These are phyloP conservation scores for Clonostachys rhizophaga DNA, from an alignment of 2,329 filamentous ascomycete species.

Conservation along the genomic window DNA sequence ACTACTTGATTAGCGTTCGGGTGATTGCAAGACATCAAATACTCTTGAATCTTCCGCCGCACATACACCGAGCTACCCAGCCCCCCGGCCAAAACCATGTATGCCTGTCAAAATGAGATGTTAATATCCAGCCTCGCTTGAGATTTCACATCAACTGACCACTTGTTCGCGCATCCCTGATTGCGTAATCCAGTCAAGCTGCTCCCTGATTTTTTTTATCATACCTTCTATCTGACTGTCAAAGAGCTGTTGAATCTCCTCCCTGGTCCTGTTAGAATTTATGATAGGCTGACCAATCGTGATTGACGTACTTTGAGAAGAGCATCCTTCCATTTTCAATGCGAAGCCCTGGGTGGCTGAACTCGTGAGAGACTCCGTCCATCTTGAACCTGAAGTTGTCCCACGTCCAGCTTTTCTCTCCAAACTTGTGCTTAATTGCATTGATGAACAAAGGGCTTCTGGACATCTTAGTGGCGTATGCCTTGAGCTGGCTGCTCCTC, in stretches of 20 bases:
- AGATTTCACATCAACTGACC: conserved; percentile 14
- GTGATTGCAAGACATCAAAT: conserved; percentile 22
- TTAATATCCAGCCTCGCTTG: no score
- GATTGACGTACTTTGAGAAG: conserved; percentile 30
- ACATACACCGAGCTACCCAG: conserved; percentile 41
- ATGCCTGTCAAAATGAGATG: conserved; percentile 21
- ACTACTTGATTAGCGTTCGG: conserved; percentile 25
- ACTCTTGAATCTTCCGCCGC: conserved; percentile 31
- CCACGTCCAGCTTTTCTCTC: conserved; percentile 33
- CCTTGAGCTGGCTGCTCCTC: conserved; percentile 18
- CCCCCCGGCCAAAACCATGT: conserved; percentile 37
- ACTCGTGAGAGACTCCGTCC: conserved; percentile 34
- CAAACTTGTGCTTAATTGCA: conserved; percentile 35
- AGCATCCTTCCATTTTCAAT: conserved; percentile 34
- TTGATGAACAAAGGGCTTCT: conserved; percentile 29
- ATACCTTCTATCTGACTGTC: conserved; percentile 34
- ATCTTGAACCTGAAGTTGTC: conserved; percentile 32
- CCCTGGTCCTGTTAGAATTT: conserved; percentile 12
- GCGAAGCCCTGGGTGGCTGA: conserved; percentile 25
- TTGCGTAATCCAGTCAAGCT: conserved; percentile 29
- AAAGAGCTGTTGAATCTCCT: conserved; percentile 36
- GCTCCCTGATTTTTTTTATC: conserved; percentile 27
- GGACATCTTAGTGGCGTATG: conserved; percentile 27
- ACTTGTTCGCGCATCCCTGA: conserved; percentile 23
- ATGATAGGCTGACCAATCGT: no score